Conservation (phyloP, 192 early-diverging fungal genomes). For the Lobosporangium transversale region DNA sequence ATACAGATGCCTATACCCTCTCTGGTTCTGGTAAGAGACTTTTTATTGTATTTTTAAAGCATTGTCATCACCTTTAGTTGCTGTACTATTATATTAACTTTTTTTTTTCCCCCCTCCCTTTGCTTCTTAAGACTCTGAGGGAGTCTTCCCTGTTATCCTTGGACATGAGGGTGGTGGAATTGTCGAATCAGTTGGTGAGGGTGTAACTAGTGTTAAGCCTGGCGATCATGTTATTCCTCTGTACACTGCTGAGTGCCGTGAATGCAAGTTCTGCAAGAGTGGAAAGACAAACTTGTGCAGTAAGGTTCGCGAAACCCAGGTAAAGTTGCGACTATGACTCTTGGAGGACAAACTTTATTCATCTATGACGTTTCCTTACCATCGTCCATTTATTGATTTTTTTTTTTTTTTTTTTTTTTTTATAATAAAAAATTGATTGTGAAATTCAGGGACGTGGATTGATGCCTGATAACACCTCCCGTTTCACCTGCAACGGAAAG, state of each 20-base stretch:
- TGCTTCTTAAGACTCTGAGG: conserved; percentile 71
- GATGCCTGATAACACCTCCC: conserved; percentile 94
- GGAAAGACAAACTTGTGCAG: conserved; percentile 98
- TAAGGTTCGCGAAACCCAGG: conserved; percentile 88
- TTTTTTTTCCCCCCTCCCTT: too few relatives aligned
- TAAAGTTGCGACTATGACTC: conserved; percentile 12
- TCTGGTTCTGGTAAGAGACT: conserved; percentile 71
- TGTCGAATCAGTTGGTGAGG: conserved; percentile 96
- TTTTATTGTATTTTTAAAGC: background rate
- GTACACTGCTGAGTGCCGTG: conserved; percentile 87
- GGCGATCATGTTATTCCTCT: conserved; percentile 99
- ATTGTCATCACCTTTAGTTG: background rate
- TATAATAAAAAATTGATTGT: background rate
- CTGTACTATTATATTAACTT: too few relatives aligned
- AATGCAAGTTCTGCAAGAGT: conserved; percentile 98
- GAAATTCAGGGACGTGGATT: conserved; percentile 78
- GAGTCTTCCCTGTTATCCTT: conserved; percentile 85
- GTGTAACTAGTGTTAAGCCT: conserved; percentile 85
- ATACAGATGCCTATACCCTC: conserved; percentile 97
- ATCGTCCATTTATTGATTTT: background rate
- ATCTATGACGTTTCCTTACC: too few relatives aligned
- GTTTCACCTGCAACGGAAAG: conserved; percentile 93
- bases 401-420: background rate
- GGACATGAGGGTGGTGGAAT: conserved; percentile 97
- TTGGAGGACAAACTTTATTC: too few relatives aligned